Evolutionary conservation across 371 early-diverging fungal species (phyloP), one percentile per base, ranked within the genome.

Genomic region (Catenaria anguillulae): DNA sequence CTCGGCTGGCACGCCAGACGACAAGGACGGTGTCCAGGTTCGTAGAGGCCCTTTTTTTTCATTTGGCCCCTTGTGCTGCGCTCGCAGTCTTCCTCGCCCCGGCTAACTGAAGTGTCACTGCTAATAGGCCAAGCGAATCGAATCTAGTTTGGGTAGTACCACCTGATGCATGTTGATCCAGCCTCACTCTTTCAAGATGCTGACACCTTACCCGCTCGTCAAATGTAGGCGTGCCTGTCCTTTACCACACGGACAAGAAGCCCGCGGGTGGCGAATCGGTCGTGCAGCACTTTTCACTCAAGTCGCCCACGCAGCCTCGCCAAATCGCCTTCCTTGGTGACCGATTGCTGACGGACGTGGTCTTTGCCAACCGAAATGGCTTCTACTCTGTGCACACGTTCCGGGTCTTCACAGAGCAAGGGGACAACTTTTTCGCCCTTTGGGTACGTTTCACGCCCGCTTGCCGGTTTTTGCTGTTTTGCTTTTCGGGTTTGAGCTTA

Each of bases 1-100:
- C 69, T 92, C 93, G 19, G 90, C 90, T 12, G 94, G 94, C n/a
- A 88, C 88, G 0, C 61, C 62, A 0, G 93, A 93, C 64, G 93
- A 92, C 69, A 60, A 60, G 8, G 75, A 75, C 5, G 60, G 67
- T 29, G 55, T 24, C 59, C 54, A 40, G 31, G 55, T 60, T 3
- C 31, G 33, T 5, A 68, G 68, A 2, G 33, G 34, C 37, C 26
- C n/a, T n/a, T n/a, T n/a, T n/a, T n/a, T n/a, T n/a, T n/a, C n/a
- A n/a, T n/a, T n/a, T n/a, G n/a, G n/a, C n/a, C n/a, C n/a, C n/a
- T n/a, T n/a, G n/a, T n/a, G n/a, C n/a, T n/a, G n/a, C n/a, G n/a
- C n/a, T n/a, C n/a, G n/a, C n/a, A n/a, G n/a, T n/a, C n/a, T n/a
- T n/a, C n/a, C n/a, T n/a, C n/a, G n/a, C n/a, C n/a, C n/a, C n/a